phyloP scores from a whole-genome alignment of 2,329 filamentous ascomycete genomes.

The Fusarium albidum region DNA sequence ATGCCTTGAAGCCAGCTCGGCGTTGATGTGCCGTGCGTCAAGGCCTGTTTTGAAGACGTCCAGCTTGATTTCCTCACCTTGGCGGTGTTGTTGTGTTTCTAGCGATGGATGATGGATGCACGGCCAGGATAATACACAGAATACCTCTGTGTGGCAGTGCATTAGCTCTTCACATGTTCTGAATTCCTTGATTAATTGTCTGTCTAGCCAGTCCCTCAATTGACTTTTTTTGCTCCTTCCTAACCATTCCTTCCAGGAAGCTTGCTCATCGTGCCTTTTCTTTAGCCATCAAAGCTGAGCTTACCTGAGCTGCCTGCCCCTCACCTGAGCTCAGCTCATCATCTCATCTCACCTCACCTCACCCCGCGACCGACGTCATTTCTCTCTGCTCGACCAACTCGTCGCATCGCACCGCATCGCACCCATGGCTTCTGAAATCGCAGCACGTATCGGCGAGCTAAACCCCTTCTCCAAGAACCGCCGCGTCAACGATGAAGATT shows the following conservation, averaged over 20 bases:
- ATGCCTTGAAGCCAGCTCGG: constrained; percentile 23
- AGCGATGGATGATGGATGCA: background rate
- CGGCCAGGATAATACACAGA: background rate
- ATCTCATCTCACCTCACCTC: constrained; percentile 18
- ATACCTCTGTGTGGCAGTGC: constrained; percentile 22
- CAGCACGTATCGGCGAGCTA: constrained; percentile 40
- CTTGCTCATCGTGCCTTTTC: background rate
- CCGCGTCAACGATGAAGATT: constrained; percentile 45
- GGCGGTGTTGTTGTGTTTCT: background rate
- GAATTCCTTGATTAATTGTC: background rate
- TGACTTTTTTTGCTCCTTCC: background rate
- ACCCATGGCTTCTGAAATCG: constrained; percentile 39
- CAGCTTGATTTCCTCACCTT: constrained; percentile 7
- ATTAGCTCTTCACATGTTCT: constrained; percentile 10
- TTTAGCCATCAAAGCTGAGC: constrained; percentile 3
- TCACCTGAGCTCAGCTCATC: constrained; percentile 23
- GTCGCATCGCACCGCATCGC: background rate
- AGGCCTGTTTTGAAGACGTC: background rate
- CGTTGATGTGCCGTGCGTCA: constrained; percentile 17
- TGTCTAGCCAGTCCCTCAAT: no score
- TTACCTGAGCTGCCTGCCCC: constrained; percentile 20
- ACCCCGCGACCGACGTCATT: constrained; percentile 7
- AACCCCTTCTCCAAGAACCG: constrained; percentile 43
- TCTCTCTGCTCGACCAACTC: constrained; percentile 7
- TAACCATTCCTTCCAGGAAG: background rate